Evolutionary conservation across 2,329 filamentous ascomycete genomes (phyloP), one percentile per base, ranked within the genome.

Genomic region (Sarocladium brachiariae): DNA sequence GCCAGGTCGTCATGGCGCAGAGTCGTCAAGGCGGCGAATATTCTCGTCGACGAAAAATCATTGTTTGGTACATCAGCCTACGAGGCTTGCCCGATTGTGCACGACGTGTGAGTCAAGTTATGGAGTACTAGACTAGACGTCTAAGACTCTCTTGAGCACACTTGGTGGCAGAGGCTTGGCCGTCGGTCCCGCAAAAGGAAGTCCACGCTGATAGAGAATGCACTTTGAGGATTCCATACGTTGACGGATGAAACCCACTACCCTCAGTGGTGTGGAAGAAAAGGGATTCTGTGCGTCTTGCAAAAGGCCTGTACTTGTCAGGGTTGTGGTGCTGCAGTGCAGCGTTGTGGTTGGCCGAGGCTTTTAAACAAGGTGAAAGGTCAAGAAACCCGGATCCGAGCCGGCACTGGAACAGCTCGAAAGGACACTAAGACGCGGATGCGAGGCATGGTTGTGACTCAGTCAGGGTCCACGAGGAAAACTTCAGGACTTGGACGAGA

Each of bases 1-100:
- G 18, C 11, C 18, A 21, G 33, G 31, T 19, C 46, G 31, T 49
- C 46, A 49, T 49, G 31, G 11, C 27, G 46, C 43, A 47, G 43
- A 18, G 18, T 47, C 43, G 14, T 30, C 14, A 31, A 4, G 24
- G 43, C 25, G 43, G 18, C 27, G 10, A 47, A n/a, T 47, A 33
- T 16, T 33, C 4, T 31, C 27, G 14, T 47, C 9, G 25, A 13
- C 43, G 4, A 18, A 16, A 45, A 4, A 19, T 30, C 18, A 45
- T 45, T 21, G 39, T 21, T 9, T 19, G 30, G 19, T 14, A 19
- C 37, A 16, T 4, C 19, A n/a, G 23, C 37, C 16, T 19, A 21
- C 19, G 19, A 23, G 37, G 37, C 7, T 21, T 25, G 39, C 8
- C 11, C 21, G 9, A 18, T 6, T n/a, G 11, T 19, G n/a, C 10